Evolutionary conservation across 169 alveolate genomes (phyloP), one percentile per base, ranked within the genome.

Genomic region (Babesia bigemina): DNA sequence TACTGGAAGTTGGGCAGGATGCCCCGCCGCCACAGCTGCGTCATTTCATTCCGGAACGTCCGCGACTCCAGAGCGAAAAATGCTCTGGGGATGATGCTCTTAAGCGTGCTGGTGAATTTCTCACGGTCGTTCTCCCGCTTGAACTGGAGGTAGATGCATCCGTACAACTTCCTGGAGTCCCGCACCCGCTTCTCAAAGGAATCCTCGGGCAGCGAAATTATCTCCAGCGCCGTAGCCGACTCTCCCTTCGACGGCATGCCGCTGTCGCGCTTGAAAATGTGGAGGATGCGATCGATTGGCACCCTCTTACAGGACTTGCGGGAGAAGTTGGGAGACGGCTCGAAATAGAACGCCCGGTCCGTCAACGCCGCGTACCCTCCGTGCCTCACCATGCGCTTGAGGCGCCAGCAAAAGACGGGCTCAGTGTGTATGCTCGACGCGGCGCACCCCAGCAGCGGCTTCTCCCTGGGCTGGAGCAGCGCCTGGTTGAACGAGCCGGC

Each of bases 1-100:
- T 97, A 96, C 57, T 96, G 98, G 82, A 94, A 96, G 66, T 96
- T 98, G 19, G 99, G 93, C 57, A 97, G 85, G 45, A 88, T 79
- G 63, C 99, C 98, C 44, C 91, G 74, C 42, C 79, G 71, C 99
- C 99, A 97, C 39, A 88, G 88, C 45, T 88, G 81, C 52, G 88
- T 90, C 73, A 92, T 69, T 14, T 75, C 92, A 33, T 92, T 79
- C 16, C 86, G 45, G 65, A 92, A 92, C 36, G 82, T 85, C 47
- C 85, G 56, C 48, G 90, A 87, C 44, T 91, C 86, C 70, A 88
- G 82, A 42, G 94, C 86, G 61, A 61, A 69, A 53, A 92, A 74
- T 61, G 75, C 79, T 7, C 79, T 75, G 3, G 89, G 89, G 28
- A 86, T 79, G 49, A 89, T 70, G 33, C 53, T 79, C 60, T 84